Base-by-base conservation (phyloP, 2,329 filamentous ascomycete genomes). In the Sclerotinia minor region DNA sequence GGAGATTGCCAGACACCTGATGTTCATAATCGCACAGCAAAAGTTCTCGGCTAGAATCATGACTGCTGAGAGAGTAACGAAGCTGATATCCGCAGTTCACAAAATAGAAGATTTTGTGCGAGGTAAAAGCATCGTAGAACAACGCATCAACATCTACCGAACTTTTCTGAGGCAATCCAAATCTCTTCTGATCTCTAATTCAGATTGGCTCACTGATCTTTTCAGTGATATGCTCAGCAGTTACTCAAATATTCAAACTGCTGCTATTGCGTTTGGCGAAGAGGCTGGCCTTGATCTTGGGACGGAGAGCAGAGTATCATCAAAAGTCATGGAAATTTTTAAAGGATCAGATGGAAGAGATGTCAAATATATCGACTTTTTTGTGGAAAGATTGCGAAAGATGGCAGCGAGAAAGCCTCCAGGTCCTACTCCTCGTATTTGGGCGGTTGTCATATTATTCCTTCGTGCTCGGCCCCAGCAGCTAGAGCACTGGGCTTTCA, bases 391-490 rank as follows among this genome's bases (percentile, higher is more conserved):
- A 44, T 81, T 98, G 65, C 85, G 84, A 67, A 81, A 83, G 15
- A 92, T 95, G 88, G 83, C 89, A 35, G 85, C 87, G 71, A 83
- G 85, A 60, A 87, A 83, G 71, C 84, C 87, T 17, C 84, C 86
- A 29, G 86, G 85, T 13, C 78, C 83, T 0, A 93, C 96, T 0
- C 94, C 95, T 7, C 91, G 93, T 72, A 92, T 98, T 29, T 98
- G 94, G 94, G 90, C 91, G 68, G 86, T 92, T 47, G 82, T 96
- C 2, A 87, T 94, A 8, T 83, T 97, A 2, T 87, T 97, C 67
- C 81, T 97, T 59, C 87, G 90, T 65, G 82, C 79, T 70, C 79
- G 87, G 79, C 78, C 87, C 77, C 71, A 83, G 81, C 75, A 87
- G 81, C 71, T 88, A 76, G 80, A 85, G 35, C 78, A 81, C 49